Base-by-base conservation (phyloP, 495 filamentous ascomycete species). In the Darksidea phi region DNA sequence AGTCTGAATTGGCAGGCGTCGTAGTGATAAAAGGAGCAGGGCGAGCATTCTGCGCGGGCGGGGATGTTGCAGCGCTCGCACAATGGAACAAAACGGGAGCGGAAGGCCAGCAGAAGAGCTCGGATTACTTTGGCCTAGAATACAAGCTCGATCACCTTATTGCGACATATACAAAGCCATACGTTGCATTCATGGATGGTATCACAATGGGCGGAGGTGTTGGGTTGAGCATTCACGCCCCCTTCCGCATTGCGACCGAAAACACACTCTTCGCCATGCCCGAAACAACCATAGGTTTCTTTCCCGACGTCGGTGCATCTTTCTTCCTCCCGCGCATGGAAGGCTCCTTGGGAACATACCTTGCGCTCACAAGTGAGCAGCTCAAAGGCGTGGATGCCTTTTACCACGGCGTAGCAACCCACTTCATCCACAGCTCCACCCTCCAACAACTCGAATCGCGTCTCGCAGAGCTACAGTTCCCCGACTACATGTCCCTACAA, bases 171-270 rank as follows among this genome's bases (percentile, higher is more conserved):
- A 67, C 76, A 24, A 97, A 96, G 77, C 94, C 94, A 1, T 94
- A 92, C 71, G 84, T 98, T 48, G 91, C 95, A 37, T 88, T 97
- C 72, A 92, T 98, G 86, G 95, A 98, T 70, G 94, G 94, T 56
- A 87, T 96, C 70, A 98, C 95, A 23, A 97, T 98, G 94, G 94
- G 94, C 59, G 94, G 94, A 53, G 94, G 94, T 52, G 95, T 97
- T 26, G 94, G 94, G 2, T 82, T 98, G 48, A 91, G 87, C 74
- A 81, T 97, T 43, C 95, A 98, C 74, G 92, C 95, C 5, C 95
- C 94, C 1, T 91, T 98, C 80, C 82, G 94, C 21, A 94, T 98
- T 68, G 95, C 95, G 24, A 98, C 94, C 12, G 94, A 98, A 75
- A 86, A 86, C 55, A 98, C 95, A 6, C 73, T 92, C 18, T 96